These are phyloP conservation scores for Cucurbita ficifolia DNA, from an alignment of 306 rosid species.

Conservation along the genomic window DNA sequence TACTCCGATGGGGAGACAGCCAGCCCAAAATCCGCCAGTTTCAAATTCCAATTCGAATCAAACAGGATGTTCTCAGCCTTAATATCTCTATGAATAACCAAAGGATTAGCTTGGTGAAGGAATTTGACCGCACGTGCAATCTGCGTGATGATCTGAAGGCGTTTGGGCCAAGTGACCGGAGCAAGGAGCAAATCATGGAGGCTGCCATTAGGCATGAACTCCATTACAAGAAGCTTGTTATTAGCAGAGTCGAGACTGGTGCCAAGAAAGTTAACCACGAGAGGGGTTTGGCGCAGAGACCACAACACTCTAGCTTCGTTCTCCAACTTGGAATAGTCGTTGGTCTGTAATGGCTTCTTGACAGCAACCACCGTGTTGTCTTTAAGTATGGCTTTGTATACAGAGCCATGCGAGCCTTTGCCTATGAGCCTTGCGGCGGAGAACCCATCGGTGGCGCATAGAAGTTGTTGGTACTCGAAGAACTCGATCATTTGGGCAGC, in stretches of 20 bases:
- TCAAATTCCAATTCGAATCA: constrained; percentile 29
- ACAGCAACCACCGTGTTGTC: constrained; percentile 22
- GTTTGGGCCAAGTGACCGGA: constrained; percentile 20
- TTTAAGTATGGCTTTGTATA: constrained; percentile 20
- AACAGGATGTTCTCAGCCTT: constrained; percentile 41
- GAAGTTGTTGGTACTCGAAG: constrained; percentile 26
- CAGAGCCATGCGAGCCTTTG: constrained; percentile 51
- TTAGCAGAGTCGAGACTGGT: constrained; percentile 3
- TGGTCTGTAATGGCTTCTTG: constrained; percentile 21
- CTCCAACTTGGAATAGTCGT: constrained; percentile 16
- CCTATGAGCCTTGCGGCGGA: constrained; percentile 25
- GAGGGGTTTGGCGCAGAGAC: constrained; percentile 6
- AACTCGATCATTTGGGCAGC: constrained; percentile 8
- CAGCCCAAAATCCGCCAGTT: constrained; percentile 54
- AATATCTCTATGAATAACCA: constrained; percentile 44
- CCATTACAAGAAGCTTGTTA: constrained; percentile 28
- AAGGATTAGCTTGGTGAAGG: constrained; percentile 30
- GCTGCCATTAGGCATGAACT: constrained; percentile 41
- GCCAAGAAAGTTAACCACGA: constrained; percentile 27
- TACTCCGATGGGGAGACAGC: constrained; percentile 6
- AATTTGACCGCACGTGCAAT: constrained; percentile 26
- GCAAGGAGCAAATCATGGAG: constrained; percentile 33
- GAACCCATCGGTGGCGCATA: constrained; percentile 30
- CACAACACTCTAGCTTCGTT: constrained; percentile 28
- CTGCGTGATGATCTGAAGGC: constrained; percentile 26